Conservation (phyloP, 164 flowering plant species). For the Dillenia turbinata region DNA sequence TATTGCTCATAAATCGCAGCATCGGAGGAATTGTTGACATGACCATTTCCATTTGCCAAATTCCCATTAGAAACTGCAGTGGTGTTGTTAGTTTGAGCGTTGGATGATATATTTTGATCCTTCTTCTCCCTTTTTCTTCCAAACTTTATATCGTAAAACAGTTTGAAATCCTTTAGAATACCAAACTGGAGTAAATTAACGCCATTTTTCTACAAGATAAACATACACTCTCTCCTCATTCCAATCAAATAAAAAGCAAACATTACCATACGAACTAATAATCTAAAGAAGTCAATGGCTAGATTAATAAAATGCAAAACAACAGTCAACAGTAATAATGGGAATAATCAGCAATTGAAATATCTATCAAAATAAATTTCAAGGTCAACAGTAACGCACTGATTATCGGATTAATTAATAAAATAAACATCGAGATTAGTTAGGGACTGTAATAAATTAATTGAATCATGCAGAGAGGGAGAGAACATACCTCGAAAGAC, state of each 20-base stretch:
- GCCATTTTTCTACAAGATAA: background rate
- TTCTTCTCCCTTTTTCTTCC: conserved; percentile 62
- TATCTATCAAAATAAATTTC: background rate
- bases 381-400: background rate
- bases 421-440: background rate
- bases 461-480: background rate
- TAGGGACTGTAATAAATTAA: background rate
- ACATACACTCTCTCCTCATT: too few relatives aligned
- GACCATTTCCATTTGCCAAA: conserved; percentile 46
- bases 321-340: background rate
- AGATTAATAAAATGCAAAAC: too few relatives aligned
- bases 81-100: conserved; percentile 13
- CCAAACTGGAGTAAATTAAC: background rate
- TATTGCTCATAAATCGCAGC: conserved; percentile 79
- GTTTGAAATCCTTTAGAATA: conserved; percentile 70
- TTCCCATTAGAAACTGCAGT: conserved; percentile 32
- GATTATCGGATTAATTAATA: too few relatives aligned
- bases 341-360: background rate
- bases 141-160: conserved; percentile 87
- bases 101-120: conserved; percentile 16
- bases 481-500: conserved; percentile 56
- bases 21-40: conserved; percentile 46
- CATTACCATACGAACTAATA: too few relatives aligned
- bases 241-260: too few relatives aligned
- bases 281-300: too few relatives aligned